Percentiles rank a stretch among this genome's conserved stretches.
These are phyloP conservation scores for Hypoxylon sp. DNA, from an alignment of 2,329 filamentous ascomycete genomes.

Conservation along the genomic window DNA sequence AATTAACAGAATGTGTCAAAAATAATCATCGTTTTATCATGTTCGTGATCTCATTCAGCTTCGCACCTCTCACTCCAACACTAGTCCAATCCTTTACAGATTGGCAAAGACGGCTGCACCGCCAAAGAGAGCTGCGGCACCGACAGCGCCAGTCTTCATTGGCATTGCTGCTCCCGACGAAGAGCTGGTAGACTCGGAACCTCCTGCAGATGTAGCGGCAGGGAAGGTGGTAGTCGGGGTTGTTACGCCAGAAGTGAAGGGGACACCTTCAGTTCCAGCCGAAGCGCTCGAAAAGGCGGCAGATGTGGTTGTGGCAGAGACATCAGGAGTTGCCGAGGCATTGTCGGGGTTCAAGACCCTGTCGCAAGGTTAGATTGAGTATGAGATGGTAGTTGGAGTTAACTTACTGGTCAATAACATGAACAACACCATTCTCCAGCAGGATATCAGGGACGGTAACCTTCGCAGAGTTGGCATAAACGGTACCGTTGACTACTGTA, in stretches of 20 bases:
- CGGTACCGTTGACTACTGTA: slow-evolving; percentile 50
- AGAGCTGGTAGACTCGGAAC: slow-evolving; percentile 45
- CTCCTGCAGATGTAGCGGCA: slow-evolving; percentile 46
- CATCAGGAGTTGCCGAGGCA: slow-evolving; percentile 53
- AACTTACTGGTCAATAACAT: slow-evolving; percentile 64
- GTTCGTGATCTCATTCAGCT: slow-evolving; percentile 8
- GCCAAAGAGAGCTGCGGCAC: slow-evolving; percentile 46
- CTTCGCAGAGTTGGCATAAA: slow-evolving; percentile 60
- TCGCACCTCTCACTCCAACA: neutral
- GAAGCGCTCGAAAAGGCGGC: slow-evolving; percentile 64
- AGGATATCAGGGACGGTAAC: slow-evolving; percentile 60
- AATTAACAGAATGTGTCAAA: too few species aligned
- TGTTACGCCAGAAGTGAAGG: slow-evolving; percentile 64
- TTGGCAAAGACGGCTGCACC: slow-evolving; percentile 39
- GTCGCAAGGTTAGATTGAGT: slow-evolving; percentile 1
- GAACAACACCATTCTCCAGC: slow-evolving; percentile 64
- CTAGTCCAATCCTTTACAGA: slow-evolving; percentile 15
- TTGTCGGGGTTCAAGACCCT: slow-evolving; percentile 67
- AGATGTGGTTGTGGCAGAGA: slow-evolving; percentile 54
- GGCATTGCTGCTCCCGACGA: slow-evolving; percentile 46
- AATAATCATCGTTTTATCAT: neutral
- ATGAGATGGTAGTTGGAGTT: too few species aligned
- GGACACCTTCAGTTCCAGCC: slow-evolving; percentile 54
- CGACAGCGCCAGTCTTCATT: slow-evolving; percentile 51
- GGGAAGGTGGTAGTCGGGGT: slow-evolving; percentile 52